Percentiles rank a stretch among this genome's conserved stretches.
Evolutionary conservation across 768 basidiomycete genomes (phyloP).

Genomic region (Hypholoma sublateritium): DNA sequence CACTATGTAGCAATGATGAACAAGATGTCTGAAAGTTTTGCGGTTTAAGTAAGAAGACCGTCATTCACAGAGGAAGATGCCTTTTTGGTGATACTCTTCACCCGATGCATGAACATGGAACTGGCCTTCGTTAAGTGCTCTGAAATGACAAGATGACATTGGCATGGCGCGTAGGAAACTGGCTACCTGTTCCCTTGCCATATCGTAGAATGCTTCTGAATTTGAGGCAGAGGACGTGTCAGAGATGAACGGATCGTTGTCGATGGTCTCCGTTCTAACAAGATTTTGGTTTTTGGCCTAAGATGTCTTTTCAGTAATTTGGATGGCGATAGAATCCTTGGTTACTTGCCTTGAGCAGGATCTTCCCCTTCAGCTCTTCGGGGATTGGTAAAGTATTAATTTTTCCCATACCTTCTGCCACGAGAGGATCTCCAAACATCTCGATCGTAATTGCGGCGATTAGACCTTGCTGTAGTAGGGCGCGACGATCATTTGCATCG

Average conservation of each 20-base stretch:
- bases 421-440: slow-evolving; percentile 41
- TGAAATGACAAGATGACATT: not conserved
- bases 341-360: slow-evolving; percentile 76
- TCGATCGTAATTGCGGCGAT: slow-evolving; percentile 73
- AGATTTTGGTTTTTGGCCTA: slow-evolving; percentile 88
- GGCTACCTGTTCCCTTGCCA: not conserved
- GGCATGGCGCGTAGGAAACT: not conserved
- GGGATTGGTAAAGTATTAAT: slow-evolving; percentile 76
- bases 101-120: not conserved
- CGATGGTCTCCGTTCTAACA: slow-evolving; percentile 26
- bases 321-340: not conserved
- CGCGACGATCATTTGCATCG: too few species aligned
- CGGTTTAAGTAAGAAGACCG: not conserved
- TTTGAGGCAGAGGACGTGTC: slow-evolving; percentile 2
- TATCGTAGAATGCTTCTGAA: not conserved
- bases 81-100: slow-evolving; percentile 1
- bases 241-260: not conserved
- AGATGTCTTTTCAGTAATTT: not conserved
- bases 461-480: slow-evolving; percentile 78
- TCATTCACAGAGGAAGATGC: not conserved
- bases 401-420: slow-evolving; percentile 43
- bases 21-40: too few species aligned
- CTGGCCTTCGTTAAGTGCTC: not conserved
- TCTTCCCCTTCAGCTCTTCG: slow-evolving; percentile 70
- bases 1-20: too few species aligned